These are phyloP conservation scores for Claviceps sp. DNA, from an alignment of 2,329 filamentous ascomycete genomes.

Conservation along the genomic window DNA sequence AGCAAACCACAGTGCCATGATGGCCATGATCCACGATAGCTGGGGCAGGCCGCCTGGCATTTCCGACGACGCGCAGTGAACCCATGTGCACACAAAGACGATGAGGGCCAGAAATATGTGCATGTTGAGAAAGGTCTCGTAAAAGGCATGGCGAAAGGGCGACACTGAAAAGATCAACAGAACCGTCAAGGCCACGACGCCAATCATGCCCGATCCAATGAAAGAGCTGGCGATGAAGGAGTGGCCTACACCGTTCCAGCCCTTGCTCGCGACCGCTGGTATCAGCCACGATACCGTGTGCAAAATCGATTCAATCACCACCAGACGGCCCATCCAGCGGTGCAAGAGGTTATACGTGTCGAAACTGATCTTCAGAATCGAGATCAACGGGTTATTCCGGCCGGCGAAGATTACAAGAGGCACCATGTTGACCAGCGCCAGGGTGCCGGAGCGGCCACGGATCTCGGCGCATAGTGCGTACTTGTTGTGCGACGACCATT, in stretches of 20 bases:
- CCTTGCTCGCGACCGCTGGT: slow-evolving; percentile 53
- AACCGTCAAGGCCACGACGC: slow-evolving; percentile 45
- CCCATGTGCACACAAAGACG: slow-evolving; percentile 57
- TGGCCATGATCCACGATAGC: slow-evolving; percentile 58
- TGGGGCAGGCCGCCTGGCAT: slow-evolving; percentile 50
- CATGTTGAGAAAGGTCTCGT: slow-evolving; percentile 84
- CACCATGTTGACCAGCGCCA: slow-evolving; percentile 83
- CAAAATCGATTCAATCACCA: slow-evolving; percentile 51
- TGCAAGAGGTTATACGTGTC: slow-evolving; percentile 78
- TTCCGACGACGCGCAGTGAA: slow-evolving; percentile 58
- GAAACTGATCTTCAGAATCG: slow-evolving; percentile 73
- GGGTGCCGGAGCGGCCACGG: slow-evolving; percentile 69
- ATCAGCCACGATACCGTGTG: slow-evolving; percentile 64
- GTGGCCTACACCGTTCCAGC: slow-evolving; percentile 42
- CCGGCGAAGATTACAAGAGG: slow-evolving; percentile 79
- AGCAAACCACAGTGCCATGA: slow-evolving; percentile 62
- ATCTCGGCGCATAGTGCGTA: slow-evolving; percentile 65
- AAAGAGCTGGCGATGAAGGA: slow-evolving; percentile 47
- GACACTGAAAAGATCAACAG: slow-evolving; percentile 61
- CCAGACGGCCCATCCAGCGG: slow-evolving; percentile 65
- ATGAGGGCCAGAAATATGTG: slow-evolving; percentile 67
- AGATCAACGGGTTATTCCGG: slow-evolving; percentile 86
- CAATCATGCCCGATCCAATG: slow-evolving; percentile 51
- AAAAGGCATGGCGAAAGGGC: slow-evolving; percentile 82
- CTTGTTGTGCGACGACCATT: slow-evolving; percentile 44